phyloP scores from a whole-genome alignment of 2,329 filamentous ascomycete genomes.

The Magnaporthiopsis incrustans region DNA sequence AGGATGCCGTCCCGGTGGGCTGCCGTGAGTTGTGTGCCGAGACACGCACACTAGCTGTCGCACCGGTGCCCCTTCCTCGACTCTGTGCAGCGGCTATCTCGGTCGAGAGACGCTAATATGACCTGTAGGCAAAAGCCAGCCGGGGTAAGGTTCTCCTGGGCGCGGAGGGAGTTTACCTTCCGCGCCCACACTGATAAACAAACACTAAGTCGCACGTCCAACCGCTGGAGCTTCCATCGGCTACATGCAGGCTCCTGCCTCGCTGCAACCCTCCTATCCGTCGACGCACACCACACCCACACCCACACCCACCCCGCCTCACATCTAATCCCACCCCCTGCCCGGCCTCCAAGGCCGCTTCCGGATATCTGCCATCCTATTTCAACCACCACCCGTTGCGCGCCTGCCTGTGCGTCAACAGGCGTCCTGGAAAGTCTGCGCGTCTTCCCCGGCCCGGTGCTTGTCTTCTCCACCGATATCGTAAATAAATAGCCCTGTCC shows the following conservation, averaged over 20 bases:
- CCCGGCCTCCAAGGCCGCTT: too few relatives aligned
- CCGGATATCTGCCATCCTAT: neutral
- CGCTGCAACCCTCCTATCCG: neutral
- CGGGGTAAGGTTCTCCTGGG: neutral
- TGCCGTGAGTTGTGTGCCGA: neutral
- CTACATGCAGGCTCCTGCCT: neutral
- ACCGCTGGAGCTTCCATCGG: neutral
- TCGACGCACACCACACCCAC: too few relatives aligned
- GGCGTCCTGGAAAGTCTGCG: neutral
- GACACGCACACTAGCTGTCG: neutral
- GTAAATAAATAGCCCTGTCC: neutral
- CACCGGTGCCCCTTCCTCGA: neutral
- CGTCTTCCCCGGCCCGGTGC: neutral
- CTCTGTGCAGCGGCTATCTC: neutral
- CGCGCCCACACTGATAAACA: neutral
- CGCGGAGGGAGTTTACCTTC: neutral
- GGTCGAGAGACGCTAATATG: too few relatives aligned
- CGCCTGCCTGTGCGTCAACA: neutral
- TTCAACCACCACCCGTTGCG: neutral
- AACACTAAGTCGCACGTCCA: neutral
- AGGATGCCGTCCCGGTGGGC: neutral
- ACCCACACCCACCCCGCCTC: neutral
- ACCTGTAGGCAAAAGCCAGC: too few relatives aligned
- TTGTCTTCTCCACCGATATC: neutral
- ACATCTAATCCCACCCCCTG: neutral